phyloP scores from a whole-genome alignment of 2,329 filamentous ascomycete genomes.

The Dryadomyces quercivorus region DNA sequence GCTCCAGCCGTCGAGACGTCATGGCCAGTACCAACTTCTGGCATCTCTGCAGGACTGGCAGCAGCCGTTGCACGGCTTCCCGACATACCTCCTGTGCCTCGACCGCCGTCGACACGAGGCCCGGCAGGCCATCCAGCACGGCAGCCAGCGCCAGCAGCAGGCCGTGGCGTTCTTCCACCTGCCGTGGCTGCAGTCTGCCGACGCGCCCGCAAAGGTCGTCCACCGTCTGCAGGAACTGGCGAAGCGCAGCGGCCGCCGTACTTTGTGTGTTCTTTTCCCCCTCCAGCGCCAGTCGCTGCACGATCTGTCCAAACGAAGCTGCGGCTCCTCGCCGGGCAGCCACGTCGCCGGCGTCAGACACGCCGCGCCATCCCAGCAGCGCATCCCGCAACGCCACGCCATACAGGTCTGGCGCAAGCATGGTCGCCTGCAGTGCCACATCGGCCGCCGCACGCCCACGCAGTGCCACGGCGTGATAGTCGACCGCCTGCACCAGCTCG shows the following conservation, averaged over 20 bases:
- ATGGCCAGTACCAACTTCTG: slow-evolving; percentile 28
- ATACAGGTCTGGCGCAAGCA: slow-evolving; percentile 50
- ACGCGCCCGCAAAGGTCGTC: not conserved
- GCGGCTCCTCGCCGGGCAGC: slow-evolving; percentile 62
- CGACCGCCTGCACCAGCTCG: slow-evolving; percentile 72
- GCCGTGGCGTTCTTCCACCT: slow-evolving; percentile 60
- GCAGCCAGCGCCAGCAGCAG: slow-evolving; percentile 50
- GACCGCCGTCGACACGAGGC: slow-evolving; percentile 10
- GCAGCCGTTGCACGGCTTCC: slow-evolving; percentile 10
- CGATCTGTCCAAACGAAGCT: slow-evolving; percentile 51
- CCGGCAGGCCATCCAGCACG: slow-evolving; percentile 36
- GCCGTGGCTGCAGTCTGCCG: slow-evolving; percentile 32
- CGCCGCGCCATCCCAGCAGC: slow-evolving; percentile 74
- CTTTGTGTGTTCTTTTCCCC: too few species aligned
- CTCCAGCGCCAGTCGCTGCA: slow-evolving; percentile 19
- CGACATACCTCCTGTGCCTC: not conserved
- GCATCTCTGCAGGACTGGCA: slow-evolving; percentile 27
- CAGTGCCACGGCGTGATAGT: slow-evolving; percentile 89
- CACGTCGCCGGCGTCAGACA: slow-evolving; percentile 65
- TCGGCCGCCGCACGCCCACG: slow-evolving; percentile 69
- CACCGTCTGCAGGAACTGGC: slow-evolving; percentile 1
- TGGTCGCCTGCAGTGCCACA: slow-evolving; percentile 57
- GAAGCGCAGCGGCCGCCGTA: too few species aligned
- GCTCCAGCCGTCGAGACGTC: slow-evolving; percentile 46
- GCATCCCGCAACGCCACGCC: slow-evolving; percentile 58